phyloP scores from a whole-genome alignment of 78 protist species.

The Dictyostelium capitatum region DNA sequence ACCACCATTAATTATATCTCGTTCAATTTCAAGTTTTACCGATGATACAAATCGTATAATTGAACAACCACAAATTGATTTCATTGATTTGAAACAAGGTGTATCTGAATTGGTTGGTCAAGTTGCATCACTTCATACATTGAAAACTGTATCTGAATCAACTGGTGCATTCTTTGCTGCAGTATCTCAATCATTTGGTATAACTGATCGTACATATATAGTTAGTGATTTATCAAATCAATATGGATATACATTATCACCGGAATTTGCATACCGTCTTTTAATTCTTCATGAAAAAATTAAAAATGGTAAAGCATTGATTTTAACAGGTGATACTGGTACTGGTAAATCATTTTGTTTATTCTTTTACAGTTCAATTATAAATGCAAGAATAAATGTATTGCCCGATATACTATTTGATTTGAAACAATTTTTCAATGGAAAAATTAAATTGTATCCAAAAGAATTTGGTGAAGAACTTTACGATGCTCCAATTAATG shows the following conservation, averaged over 20 bases:
- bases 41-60: constrained; percentile 8
- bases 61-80: constrained; percentile 12
- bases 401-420: constrained; percentile 56
- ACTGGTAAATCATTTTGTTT: constrained; percentile 70
- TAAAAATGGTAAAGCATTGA: constrained; percentile 22
- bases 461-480: neutral
- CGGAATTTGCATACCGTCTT: constrained; percentile 61
- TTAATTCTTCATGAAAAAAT: constrained; percentile 57
- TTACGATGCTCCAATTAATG: neutral
- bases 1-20: constrained; percentile 49
- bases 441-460: neutral
- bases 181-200: constrained; percentile 20
- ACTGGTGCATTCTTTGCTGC: neutral
- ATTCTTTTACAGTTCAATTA: constrained; percentile 34
- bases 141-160: neutral
- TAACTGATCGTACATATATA: neutral
- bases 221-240: neutral
- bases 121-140: neutral
- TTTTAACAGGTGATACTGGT: constrained; percentile 82
- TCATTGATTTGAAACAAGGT: neutral
- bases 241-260: constrained; percentile 62
- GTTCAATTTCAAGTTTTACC: neutral
- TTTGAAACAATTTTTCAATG: neutral
- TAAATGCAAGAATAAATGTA: constrained; percentile 47
- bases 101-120: neutral